A percentile compares a stretch with the other conserved stretches of the same genome.
Conservation (phyloP, 371 early-diverging fungal species). For the Fennellomyces sp. region DNA sequence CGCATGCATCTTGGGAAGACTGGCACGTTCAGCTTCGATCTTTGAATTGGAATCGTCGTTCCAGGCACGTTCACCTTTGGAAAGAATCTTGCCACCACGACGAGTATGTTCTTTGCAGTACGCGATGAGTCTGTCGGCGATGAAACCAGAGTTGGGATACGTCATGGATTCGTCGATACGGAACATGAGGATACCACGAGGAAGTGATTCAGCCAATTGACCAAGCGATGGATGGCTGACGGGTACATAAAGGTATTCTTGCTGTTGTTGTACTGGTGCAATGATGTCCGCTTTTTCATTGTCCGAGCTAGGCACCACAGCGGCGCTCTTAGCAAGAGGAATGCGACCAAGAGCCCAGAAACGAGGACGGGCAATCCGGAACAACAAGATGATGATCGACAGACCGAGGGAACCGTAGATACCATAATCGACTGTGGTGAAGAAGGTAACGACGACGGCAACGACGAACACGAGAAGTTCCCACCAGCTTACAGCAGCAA, state of each 20-base stretch:
- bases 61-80: conserved; percentile 51
- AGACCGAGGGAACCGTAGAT: conserved; percentile 69
- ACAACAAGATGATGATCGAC: conserved; percentile 64
- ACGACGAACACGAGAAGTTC: conserved; percentile 53
- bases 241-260: conserved; percentile 45
- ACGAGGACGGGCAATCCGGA: conserved; percentile 74
- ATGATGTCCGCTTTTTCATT: not conserved
- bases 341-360: conserved; percentile 50
- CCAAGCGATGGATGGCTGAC: conserved; percentile 39
- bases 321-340: conserved; percentile 15
- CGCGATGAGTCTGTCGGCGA: conserved; percentile 44
- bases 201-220: conserved; percentile 39
- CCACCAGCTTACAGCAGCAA: conserved; percentile 51
- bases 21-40: conserved; percentile 20
- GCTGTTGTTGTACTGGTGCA: not conserved
- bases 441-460: conserved; percentile 66
- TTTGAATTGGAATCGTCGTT: conserved; percentile 39
- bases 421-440: conserved; percentile 70
- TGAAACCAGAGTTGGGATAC: conserved; percentile 68
- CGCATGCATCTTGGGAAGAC: conserved; percentile 52
- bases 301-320: not conserved
- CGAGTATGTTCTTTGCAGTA: conserved; percentile 42
- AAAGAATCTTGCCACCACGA: conserved; percentile 12
- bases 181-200: conserved; percentile 61
- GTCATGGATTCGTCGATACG: conserved; percentile 67